Percentiles rank a stretch among this genome's conserved stretches.
Conservation (phyloP, 2,329 filamentous ascomycete species). For the Colletotrichum camelliae region DNA sequence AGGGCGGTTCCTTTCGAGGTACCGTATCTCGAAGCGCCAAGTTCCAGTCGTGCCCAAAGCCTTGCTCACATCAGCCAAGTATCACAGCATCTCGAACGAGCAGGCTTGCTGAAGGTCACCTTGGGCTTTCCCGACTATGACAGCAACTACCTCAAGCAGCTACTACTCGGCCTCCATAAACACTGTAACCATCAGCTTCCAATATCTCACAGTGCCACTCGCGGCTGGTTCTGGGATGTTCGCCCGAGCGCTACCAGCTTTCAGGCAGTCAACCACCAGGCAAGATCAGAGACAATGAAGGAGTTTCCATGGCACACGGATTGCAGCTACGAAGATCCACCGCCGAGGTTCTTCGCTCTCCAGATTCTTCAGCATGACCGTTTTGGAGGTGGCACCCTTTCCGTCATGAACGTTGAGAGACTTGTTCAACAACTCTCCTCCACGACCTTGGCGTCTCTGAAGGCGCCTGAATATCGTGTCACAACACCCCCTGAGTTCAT, state of each 20-base stretch:
- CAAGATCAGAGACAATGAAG: slow-evolving; percentile 46
- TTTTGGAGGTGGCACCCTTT: slow-evolving; percentile 44
- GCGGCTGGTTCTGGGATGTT: slow-evolving; percentile 51
- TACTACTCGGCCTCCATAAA: slow-evolving; percentile 37
- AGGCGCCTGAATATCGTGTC: slow-evolving; percentile 34
- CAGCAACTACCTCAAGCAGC: slow-evolving; percentile 37
- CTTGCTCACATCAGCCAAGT: neutral
- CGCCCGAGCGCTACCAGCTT: slow-evolving; percentile 33
- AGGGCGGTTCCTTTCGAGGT: neutral
- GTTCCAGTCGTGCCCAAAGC: neutral
- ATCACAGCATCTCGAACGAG: neutral
- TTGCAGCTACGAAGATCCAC: slow-evolving; percentile 44
- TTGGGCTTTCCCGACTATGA: slow-evolving; percentile 35
- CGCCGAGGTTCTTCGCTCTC: slow-evolving; percentile 44
- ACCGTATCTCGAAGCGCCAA: neutral
- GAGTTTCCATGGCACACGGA: slow-evolving; percentile 50
- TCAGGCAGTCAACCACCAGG: slow-evolving; percentile 36
- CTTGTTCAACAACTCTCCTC: slow-evolving; percentile 31
- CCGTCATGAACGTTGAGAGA: slow-evolving; percentile 37
- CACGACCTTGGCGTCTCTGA: slow-evolving; percentile 25
- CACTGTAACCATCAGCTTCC: slow-evolving; percentile 40
- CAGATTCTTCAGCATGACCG: slow-evolving; percentile 46
- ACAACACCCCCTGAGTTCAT: slow-evolving; percentile 38
- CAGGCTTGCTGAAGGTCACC: slow-evolving; percentile 40
- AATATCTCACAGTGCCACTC: slow-evolving; percentile 43